phyloP scores from a whole-genome alignment of 1,139 yeast species.

The Yamadazyma sp. region DNA sequence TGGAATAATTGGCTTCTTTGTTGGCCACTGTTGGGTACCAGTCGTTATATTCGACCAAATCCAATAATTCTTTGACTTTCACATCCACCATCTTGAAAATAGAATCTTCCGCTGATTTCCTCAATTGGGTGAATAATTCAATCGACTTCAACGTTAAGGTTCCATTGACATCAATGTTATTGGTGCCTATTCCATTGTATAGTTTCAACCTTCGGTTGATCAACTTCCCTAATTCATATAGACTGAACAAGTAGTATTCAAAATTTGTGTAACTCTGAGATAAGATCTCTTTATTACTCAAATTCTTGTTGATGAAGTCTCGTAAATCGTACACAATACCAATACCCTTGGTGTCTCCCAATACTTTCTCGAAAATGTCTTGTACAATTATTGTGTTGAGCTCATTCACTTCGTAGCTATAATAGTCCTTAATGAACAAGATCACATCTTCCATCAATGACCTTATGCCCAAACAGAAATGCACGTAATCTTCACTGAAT shows the following conservation, averaged over 20 bases:
- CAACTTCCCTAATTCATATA: constrained; percentile 54
- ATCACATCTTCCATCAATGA: constrained; percentile 63
- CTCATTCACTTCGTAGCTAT: constrained; percentile 47
- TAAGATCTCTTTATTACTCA: constrained; percentile 82
- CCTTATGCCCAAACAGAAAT: constrained; percentile 75
- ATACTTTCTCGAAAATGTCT: constrained; percentile 65
- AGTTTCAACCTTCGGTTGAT: constrained; percentile 44
- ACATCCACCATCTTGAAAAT: constrained; percentile 79
- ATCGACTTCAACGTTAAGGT: constrained; percentile 43
- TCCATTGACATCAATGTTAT: constrained; percentile 40
- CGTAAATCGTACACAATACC: constrained; percentile 69
- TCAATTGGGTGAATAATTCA: constrained; percentile 56
- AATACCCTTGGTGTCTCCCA: constrained; percentile 49
- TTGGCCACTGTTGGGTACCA: constrained; percentile 48
- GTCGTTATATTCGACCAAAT: constrained; percentile 86
- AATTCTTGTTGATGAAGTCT: constrained; percentile 56
- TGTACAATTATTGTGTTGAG: constrained; percentile 51
- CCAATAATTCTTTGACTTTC: constrained; percentile 77
- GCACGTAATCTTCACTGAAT: constrained; percentile 84
- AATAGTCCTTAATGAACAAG: constrained; percentile 66
- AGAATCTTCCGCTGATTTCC: constrained; percentile 76
- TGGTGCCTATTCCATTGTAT: constrained; percentile 54
- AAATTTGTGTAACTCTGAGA: constrained; percentile 87
- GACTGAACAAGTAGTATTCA: constrained; percentile 74
- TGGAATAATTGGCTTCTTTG: constrained; percentile 68